Conservation (phyloP, 495 filamentous ascomycete species). For the Jackrogersella multiformis region DNA sequence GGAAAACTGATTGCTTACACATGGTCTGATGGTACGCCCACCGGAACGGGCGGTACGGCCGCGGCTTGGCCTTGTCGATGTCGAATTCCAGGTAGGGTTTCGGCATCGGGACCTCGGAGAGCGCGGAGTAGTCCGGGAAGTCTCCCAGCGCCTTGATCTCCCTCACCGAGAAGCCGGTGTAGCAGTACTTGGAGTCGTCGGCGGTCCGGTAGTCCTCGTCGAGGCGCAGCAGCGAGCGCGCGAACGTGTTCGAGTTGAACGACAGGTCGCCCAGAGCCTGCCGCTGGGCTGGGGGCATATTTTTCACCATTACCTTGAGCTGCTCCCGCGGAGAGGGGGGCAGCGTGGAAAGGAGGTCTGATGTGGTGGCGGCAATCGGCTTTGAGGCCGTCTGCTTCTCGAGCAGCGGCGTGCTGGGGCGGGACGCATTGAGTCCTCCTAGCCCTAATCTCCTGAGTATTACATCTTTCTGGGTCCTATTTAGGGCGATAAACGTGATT, state of each 20-base stretch:
- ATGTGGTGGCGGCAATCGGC: slow-evolving; percentile 24
- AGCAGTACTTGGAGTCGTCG: slow-evolving; percentile 47
- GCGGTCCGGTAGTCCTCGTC: slow-evolving; percentile 47
- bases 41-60: slow-evolving; percentile 82
- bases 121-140: slow-evolving; percentile 82
- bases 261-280: slow-evolving; percentile 29
- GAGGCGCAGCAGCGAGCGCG: slow-evolving; percentile 30
- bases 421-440: slow-evolving; percentile 8
- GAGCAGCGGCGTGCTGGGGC: slow-evolving; percentile 32
- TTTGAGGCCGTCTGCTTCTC: slow-evolving; percentile 39
- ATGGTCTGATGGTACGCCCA: slow-evolving; percentile 95
- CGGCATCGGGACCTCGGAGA: slow-evolving; percentile 83
- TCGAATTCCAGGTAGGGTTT: slow-evolving; percentile 67
- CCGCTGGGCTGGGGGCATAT: slow-evolving; percentile 25
- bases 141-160: slow-evolving; percentile 80
- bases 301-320: slow-evolving; percentile 40
- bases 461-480: slow-evolving; percentile 37
- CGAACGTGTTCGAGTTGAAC: slow-evolving; percentile 25
- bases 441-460: slow-evolving; percentile 35
- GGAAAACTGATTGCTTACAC: slow-evolving; percentile 66
- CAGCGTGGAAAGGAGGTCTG: slow-evolving; percentile 28
- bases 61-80: slow-evolving; percentile 69
- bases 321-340: slow-evolving; percentile 47
- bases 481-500: slow-evolving; percentile 42
- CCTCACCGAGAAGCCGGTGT: slow-evolving; percentile 64